Evolutionary conservation across 1,284 basidiomycete species (phyloP).

Genomic region (Ceratobasidium sp.): DNA sequence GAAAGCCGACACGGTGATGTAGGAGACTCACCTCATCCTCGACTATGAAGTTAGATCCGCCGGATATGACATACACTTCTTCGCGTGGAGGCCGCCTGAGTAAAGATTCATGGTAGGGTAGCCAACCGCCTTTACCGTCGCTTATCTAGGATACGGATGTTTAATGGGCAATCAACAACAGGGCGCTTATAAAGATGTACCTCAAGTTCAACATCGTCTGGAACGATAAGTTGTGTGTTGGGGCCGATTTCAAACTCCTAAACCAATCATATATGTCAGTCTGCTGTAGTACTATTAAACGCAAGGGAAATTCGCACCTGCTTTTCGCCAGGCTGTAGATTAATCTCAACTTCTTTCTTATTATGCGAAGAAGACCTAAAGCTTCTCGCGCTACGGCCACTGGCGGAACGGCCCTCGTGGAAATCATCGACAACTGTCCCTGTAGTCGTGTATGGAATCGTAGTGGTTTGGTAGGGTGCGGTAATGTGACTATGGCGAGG

Average conservation of each 20-base stretch:
- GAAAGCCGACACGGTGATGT: neutral
- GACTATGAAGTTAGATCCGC: slow-evolving; percentile 40
- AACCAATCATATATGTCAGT: neutral
- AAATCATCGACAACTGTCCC: slow-evolving; percentile 33
- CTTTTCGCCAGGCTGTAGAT: slow-evolving; percentile 32
- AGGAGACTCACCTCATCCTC: slow-evolving; percentile 33
- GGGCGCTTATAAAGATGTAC: neutral
- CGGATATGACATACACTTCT: slow-evolving; percentile 39
- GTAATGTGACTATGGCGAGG: slow-evolving; percentile 31
- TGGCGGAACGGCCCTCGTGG: slow-evolving; percentile 25
- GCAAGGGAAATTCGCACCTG: slow-evolving; percentile 2
- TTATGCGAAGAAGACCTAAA: neutral
- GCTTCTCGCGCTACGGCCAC: slow-evolving; percentile 26
- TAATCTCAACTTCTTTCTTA: slow-evolving; percentile 28
- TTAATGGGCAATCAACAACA: neutral
- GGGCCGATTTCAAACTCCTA: slow-evolving; percentile 40
- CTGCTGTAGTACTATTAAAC: neutral
- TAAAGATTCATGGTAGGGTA: slow-evolving; percentile 38
- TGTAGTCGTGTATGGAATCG: slow-evolving; percentile 4
- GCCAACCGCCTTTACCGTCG: slow-evolving; percentile 39
- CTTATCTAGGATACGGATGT: slow-evolving; percentile 17
- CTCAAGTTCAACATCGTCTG: slow-evolving; percentile 39
- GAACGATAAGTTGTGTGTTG: slow-evolving; percentile 41
- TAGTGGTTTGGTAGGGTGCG: neutral
- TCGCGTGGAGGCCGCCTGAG: slow-evolving; percentile 38